phyloP scores from a whole-genome alignment of 164 flowering plant genomes.

The Berberis thunbergii region DNA sequence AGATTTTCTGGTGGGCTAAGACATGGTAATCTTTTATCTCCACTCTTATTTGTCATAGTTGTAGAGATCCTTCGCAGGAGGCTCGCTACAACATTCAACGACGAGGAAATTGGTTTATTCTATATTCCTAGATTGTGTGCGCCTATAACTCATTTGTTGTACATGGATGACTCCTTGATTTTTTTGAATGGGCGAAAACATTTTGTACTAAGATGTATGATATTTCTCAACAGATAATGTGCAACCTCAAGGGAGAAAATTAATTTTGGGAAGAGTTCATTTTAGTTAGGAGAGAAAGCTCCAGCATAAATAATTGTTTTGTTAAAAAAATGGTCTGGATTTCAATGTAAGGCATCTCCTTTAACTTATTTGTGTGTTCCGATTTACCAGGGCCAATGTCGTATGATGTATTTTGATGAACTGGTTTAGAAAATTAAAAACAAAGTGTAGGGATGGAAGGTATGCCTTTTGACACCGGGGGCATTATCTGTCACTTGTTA shows the following conservation, averaged over 20 bases:
- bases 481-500: background rate
- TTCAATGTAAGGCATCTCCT: background rate
- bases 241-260: background rate
- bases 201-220: background rate
- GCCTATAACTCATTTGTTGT: background rate
- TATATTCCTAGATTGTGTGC: background rate
- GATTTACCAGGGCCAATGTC: background rate
- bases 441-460: background rate
- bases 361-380: background rate
- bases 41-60: background rate
- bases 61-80: background rate
- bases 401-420: background rate
- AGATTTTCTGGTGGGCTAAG: background rate
- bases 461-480: background rate
- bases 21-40: background rate
- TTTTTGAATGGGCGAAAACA: background rate
- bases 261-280: too few relatives aligned
- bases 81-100: background rate
- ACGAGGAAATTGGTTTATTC: background rate
- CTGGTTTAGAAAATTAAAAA: background rate
- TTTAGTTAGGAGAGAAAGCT: background rate
- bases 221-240: background rate
- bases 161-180: background rate
- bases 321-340: too few relatives aligned
- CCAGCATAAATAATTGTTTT: background rate